These are phyloP conservation scores for Trametes sp. DNA, from an alignment of 1,284 basidiomycete genomes.

Conservation along the genomic window DNA sequence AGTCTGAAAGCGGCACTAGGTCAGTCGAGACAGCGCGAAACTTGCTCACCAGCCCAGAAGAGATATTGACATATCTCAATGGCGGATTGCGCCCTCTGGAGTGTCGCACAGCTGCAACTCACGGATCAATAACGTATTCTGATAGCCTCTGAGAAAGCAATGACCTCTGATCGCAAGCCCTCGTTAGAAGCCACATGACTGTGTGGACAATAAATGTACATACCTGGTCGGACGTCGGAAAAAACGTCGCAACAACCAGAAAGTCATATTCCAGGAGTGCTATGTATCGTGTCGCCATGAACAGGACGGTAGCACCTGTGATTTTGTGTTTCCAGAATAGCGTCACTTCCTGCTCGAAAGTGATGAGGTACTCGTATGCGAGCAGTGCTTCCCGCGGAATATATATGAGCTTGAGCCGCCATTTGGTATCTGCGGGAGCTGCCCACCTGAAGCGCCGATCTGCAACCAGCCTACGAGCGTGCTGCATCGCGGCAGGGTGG, in stretches of 20 bases:
- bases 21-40: too few relatives aligned
- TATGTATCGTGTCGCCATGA: slow-evolving; percentile 8
- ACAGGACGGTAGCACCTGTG: slow-evolving; percentile 6
- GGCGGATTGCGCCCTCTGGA: neutral
- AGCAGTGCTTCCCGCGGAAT: neutral
- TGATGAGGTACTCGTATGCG: slow-evolving; percentile 16
- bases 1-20: too few relatives aligned
- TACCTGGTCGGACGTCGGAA: neutral
- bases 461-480: neutral
- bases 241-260: neutral
- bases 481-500: neutral
- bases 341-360: slow-evolving; percentile 7
- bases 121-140: too few relatives aligned
- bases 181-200: too few relatives aligned
- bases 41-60: neutral
- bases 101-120: too few relatives aligned
- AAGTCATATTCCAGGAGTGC: neutral
- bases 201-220: slow-evolving; percentile 6
- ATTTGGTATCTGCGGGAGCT: too few relatives aligned
- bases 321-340: slow-evolving; percentile 13
- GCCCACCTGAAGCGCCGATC: too few relatives aligned
- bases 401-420: too few relatives aligned
- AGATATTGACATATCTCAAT: neutral
- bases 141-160: too few relatives aligned
- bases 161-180: too few relatives aligned